Conservation (phyloP, 108 stramenopile species). For the Pseudonitzschia multistriata region DNA sequence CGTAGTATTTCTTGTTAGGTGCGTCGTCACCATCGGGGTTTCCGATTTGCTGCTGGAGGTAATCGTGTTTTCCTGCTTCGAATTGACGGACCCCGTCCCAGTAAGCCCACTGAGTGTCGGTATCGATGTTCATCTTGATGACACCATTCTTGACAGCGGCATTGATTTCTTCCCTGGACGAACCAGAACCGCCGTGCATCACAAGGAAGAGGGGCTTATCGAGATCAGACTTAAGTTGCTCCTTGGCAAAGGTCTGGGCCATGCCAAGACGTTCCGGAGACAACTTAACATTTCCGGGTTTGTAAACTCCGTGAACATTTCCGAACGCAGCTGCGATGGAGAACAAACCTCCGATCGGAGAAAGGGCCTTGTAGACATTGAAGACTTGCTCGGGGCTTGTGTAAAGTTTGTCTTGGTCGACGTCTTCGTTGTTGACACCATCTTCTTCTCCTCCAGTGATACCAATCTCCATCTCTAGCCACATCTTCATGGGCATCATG, state of each 20-base stretch:
- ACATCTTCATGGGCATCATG: conserved; percentile 76
- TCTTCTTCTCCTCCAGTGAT: conserved; percentile 94
- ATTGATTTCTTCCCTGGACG: conserved; percentile 78
- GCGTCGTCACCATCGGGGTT: conserved; percentile 88
- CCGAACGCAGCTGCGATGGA: conserved; percentile 90
- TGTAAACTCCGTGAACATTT: conserved; percentile 91
- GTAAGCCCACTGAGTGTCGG: conserved; percentile 61
- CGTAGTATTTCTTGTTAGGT: conserved; percentile 94
- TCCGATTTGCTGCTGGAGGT: conserved; percentile 89
- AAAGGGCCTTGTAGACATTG: conserved; percentile 69
- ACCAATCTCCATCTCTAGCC: conserved; percentile 93
- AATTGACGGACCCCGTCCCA: conserved; percentile 74
- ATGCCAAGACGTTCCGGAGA: conserved; percentile 61
- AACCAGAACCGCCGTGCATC: conserved; percentile 92
- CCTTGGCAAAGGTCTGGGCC: conserved; percentile 74
- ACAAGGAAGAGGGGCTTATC: conserved; percentile 85
- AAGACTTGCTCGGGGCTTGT: conserved; percentile 86
- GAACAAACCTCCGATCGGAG: conserved; percentile 73
- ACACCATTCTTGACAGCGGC: conserved; percentile 60
- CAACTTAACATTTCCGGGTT: conserved; percentile 85
- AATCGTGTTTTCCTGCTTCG: conserved; percentile 57
- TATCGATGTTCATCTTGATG: neutral
- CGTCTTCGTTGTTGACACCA: conserved; percentile 88
- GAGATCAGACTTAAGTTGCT: conserved; percentile 34
- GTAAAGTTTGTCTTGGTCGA: conserved; percentile 89